These are phyloP conservation scores for Allantophomopsis cytisporea DNA, from an alignment of 2,329 filamentous ascomycete species.

Conservation along the genomic window DNA sequence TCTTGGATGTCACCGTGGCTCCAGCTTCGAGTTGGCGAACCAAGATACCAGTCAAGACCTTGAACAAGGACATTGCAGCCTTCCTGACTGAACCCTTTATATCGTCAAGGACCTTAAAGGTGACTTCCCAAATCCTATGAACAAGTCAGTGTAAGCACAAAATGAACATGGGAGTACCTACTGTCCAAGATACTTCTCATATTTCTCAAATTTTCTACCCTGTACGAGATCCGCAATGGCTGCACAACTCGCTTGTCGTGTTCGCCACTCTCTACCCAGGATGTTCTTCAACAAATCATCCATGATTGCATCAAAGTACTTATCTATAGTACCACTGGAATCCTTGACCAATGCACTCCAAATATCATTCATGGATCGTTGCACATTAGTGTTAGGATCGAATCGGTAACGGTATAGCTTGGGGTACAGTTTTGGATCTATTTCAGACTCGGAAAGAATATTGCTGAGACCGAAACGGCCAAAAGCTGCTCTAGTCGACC, in stretches of 20 bases:
- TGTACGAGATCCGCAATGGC: slow-evolving; percentile 82
- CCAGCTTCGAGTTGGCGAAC: slow-evolving; percentile 80
- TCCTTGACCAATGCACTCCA: slow-evolving; percentile 96
- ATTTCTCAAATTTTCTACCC: slow-evolving; percentile 61
- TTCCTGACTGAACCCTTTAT: slow-evolving; percentile 83
- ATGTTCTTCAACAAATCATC: slow-evolving; percentile 76
- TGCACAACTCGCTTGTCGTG: slow-evolving; percentile 81
- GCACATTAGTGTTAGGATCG: slow-evolving; percentile 87
- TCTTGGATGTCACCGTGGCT: slow-evolving; percentile 56
- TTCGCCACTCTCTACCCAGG: slow-evolving; percentile 83
- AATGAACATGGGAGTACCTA: no score
- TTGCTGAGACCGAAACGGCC: slow-evolving; percentile 86
- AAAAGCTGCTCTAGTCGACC: slow-evolving; percentile 94
- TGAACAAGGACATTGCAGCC: slow-evolving; percentile 70
- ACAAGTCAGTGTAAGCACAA: no score
- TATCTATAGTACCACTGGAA: slow-evolving; percentile 59
- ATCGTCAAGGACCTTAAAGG: slow-evolving; percentile 88
- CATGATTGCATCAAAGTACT: slow-evolving; percentile 81
- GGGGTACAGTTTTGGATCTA: slow-evolving; percentile 89
- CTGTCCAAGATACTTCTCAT: slow-evolving; percentile 70
- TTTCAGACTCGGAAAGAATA: slow-evolving; percentile 75
- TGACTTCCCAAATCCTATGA: slow-evolving; percentile 57
- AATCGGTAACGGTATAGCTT: slow-evolving; percentile 93
- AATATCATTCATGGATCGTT: slow-evolving; percentile 92
- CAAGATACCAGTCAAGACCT: slow-evolving; percentile 71